Conservation (phyloP, 352 stramenopile species). For the Globisporangium nunn region DNA sequence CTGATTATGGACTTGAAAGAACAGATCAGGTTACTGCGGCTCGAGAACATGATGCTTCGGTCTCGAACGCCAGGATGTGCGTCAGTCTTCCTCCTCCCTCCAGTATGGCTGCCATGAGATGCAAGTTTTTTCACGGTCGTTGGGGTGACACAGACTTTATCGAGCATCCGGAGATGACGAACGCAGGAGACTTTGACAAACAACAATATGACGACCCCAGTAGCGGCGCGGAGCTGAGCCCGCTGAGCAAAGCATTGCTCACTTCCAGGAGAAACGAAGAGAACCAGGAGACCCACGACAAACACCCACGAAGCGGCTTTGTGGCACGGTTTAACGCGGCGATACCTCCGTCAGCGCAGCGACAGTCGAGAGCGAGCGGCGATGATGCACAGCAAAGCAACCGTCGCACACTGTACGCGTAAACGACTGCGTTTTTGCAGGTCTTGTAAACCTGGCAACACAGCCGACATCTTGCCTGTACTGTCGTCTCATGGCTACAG, state of each 20-base stretch:
- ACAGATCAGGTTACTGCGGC: constrained; percentile 55
- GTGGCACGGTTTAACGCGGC: not conserved
- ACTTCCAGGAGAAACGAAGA: constrained; percentile 6
- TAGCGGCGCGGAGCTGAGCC: constrained; percentile 5
- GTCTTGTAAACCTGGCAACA: not conserved
- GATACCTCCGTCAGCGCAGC: not conserved
- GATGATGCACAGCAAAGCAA: not conserved
- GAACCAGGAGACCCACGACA: constrained; percentile 12
- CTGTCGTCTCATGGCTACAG: not conserved
- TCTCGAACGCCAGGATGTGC: constrained; percentile 56
- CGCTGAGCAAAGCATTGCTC: constrained; percentile 15
- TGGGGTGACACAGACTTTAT: constrained; percentile 29
- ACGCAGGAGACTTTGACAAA: not conserved
- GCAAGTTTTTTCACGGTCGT: not conserved
- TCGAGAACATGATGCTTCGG: constrained; percentile 67
- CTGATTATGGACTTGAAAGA: constrained; percentile 62
- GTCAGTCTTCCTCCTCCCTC: not conserved
- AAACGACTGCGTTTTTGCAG: not conserved
- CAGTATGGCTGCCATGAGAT: no score
- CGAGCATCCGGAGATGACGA: constrained; percentile 23
- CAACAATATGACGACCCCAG: not conserved
- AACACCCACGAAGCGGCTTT: not conserved
- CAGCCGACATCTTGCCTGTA: not conserved
- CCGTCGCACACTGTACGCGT: constrained; percentile 8
- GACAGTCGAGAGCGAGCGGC: constrained; percentile 11